These are phyloP conservation scores for Microcos paniculata DNA, from an alignment of 345 rosid genomes.

Conservation along the genomic window DNA sequence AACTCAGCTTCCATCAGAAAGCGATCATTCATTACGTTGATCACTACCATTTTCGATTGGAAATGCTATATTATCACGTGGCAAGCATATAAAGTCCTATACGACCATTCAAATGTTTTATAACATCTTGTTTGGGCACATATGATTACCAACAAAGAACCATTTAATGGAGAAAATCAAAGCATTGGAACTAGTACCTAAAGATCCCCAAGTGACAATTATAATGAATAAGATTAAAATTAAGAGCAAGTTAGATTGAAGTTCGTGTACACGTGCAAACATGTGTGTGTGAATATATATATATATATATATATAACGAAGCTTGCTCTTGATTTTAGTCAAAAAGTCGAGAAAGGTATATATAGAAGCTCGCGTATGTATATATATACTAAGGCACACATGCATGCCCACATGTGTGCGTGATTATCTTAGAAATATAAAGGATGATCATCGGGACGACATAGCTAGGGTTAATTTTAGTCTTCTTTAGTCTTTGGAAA, in stretches of 20 bases:
- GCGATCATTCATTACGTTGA: constrained; percentile 23
- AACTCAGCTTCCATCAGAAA: constrained; percentile 4
- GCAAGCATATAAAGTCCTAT: not conserved
- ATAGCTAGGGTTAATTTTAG: not conserved
- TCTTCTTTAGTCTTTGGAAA: constrained; percentile 16
- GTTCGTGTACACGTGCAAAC: constrained; percentile 86
- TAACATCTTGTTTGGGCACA: not conserved
- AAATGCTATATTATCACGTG: not conserved
- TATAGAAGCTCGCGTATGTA: constrained; percentile 51
- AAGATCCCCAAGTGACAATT: constrained; percentile 10
- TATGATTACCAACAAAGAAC: no score
- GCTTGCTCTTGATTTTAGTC: not conserved
- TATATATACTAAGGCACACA: constrained; percentile 46
- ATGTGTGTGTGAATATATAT: constrained; percentile 56
- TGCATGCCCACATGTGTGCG: constrained; percentile 72
- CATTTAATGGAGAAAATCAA: not conserved
- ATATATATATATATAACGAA: constrained; percentile 6
- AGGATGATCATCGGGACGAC: not conserved
- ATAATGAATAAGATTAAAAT: constrained; percentile 14
- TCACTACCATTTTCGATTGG: not conserved
- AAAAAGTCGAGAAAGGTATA: not conserved
- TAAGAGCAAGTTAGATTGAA: constrained; percentile 48
- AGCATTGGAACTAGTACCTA: constrained; percentile 26
- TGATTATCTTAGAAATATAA: constrained; percentile 22
- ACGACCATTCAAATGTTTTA: not conserved